Conservation (phyloP, 768 basidiomycete species). For the Lactarius pseudohatsudake region DNA sequence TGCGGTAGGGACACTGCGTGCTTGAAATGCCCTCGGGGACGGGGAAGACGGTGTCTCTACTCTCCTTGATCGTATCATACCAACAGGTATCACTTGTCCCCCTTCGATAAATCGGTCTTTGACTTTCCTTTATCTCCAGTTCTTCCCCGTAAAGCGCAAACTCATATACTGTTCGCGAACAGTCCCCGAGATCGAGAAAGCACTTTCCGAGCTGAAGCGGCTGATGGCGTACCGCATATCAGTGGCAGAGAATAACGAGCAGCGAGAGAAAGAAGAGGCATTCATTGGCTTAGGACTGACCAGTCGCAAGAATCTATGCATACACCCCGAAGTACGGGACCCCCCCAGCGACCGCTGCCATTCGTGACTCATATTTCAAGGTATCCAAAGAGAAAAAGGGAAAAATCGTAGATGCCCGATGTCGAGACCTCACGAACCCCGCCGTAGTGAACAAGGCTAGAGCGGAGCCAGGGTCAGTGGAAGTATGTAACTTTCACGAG, state of each 20-base stretch:
- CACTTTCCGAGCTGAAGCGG: conserved; percentile 90
- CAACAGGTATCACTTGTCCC: conserved; percentile 68
- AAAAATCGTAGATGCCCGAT: conserved; percentile 93
- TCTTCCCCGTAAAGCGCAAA: conserved; percentile 88
- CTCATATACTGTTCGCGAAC: conserved; percentile 99
- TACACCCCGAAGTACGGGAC: conserved; percentile 82
- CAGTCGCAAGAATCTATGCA: conserved; percentile 93
- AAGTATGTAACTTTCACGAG: conserved; percentile 95
- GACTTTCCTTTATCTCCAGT: conserved; percentile 46
- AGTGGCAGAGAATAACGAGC: conserved; percentile 69
- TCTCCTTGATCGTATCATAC: conserved; percentile 96
- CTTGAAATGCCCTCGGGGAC: conserved; percentile 99
- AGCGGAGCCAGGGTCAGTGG: conserved; percentile 84
- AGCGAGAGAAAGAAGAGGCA: conserved; percentile 71
- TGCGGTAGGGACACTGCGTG: conserved; percentile 90
- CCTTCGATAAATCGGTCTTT: background rate
- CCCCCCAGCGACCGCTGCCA: background rate
- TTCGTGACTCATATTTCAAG: conserved; percentile 41
- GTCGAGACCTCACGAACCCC: conserved; percentile 90
- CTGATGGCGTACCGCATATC: conserved; percentile 85
- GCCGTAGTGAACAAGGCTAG: conserved; percentile 80
- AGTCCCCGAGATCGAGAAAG: conserved; percentile 99
- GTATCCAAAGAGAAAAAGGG: conserved; percentile 99
- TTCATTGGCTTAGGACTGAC: conserved; percentile 93
- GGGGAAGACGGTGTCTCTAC: conserved; percentile 95